A percentile compares a stretch with the other conserved stretches of the same genome.
Conservation (phyloP, 2,329 filamentous ascomycete genomes). For the Pochonia chlamydosporia region DNA sequence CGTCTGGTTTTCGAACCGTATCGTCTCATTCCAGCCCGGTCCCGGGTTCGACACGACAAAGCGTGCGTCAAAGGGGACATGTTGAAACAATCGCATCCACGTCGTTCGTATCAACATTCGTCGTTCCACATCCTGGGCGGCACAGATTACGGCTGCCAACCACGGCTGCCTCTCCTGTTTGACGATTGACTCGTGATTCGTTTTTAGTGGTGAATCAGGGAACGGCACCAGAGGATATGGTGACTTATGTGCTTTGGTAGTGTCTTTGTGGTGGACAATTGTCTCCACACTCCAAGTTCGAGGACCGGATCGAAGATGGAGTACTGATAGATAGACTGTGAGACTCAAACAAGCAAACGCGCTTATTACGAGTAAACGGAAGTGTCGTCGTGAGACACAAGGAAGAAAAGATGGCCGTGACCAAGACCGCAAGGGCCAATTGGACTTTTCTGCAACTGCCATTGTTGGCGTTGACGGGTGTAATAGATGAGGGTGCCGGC, state of each 20-base stretch:
- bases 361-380: not conserved
- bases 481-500: too few species aligned
- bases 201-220: constrained; percentile 17
- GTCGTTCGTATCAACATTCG: constrained; percentile 24
- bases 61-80: constrained; percentile 22
- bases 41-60: constrained; percentile 27
- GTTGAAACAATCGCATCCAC: constrained; percentile 24
- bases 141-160: constrained; percentile 23
- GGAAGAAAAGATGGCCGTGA: too few species aligned
- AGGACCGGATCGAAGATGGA: not conserved
- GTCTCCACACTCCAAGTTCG: constrained; percentile 8
- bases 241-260: not conserved
- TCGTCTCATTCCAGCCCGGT: constrained; percentile 16
- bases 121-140: constrained; percentile 20
- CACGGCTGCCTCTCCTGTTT: constrained; percentile 14
- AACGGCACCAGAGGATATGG: constrained; percentile 17
- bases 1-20: constrained; percentile 24
- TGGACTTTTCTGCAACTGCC: too few species aligned
- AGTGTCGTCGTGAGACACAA: constrained; percentile 3
- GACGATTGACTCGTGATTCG: not conserved
- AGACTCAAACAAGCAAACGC: not conserved
- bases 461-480: too few species aligned
- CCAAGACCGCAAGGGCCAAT: too few species aligned
- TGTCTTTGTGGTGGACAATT: constrained; percentile 6
- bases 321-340: not conserved